Evolutionary conservation across 805 yeast species (phyloP), one percentile per base, ranked within the genome.

Genomic region (Wickerhamiella kurtzmanii): DNA sequence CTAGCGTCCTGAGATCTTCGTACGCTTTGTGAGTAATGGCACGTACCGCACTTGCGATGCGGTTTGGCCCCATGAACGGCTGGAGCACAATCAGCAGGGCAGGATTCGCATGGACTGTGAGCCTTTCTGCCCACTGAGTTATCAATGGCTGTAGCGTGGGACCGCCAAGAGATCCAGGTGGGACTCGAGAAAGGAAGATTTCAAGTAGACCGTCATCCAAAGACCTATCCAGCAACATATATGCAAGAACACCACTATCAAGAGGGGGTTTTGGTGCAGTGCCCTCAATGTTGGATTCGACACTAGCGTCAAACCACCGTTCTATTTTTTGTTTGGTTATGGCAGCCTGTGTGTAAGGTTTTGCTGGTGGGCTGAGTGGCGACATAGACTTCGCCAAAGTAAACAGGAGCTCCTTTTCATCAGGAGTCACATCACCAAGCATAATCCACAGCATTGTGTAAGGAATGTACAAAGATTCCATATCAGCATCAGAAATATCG

Each of bases 401-500:
- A 35, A 39, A 35, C 22, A 42, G 43, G n/a, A 35, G 41, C 1
- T 40, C 21, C 4, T 22, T 35, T 15, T 21, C 51, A 16, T 47
- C 28, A 20, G 38, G 20, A 4, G 22, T 5, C 21, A 38, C 22
- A 39, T 22, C 40, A 41, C 20, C 20, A 20, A 25, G 25, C 22
- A 50, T 35, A 2, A 58, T 44, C 22, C 52, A 51, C 22, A 85
- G 54, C 1, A 87, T 59, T 0, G 82, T 71, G 39, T 85, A 62
- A 0, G 97, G 96, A 5, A 82, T 65, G 59, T 89, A 96, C 17
- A 73, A 71, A 0, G 76, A 66, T 5, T 80, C 64, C 82, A 86
- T 85, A 51, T 87, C 97, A 54, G 87, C 96, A 52, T 89, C 98
- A 38, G 74, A 75, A 22, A 87, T 77, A 52, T 83, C 75, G 65